Percentiles rank a stretch among this genome's conserved stretches.
Conservation (phyloP, 306 rosid species). For the Cicer cuneatum region DNA sequence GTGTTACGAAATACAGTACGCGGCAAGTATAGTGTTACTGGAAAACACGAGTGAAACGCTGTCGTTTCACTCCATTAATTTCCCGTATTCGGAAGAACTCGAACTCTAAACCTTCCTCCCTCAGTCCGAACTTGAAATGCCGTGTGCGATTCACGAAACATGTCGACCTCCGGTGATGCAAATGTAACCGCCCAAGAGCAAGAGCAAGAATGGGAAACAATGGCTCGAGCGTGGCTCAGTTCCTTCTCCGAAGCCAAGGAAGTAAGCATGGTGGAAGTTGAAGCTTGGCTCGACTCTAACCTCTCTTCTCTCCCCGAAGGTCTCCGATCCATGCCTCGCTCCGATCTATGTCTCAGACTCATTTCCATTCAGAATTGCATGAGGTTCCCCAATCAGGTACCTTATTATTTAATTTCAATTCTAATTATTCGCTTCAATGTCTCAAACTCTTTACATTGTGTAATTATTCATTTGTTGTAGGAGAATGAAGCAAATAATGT, state of each 20-base stretch:
- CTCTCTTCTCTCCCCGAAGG: slow-evolving; percentile 71
- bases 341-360: slow-evolving; percentile 78
- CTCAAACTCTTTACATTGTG: not conserved
- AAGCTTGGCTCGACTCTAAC: slow-evolving; percentile 90
- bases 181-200: slow-evolving; percentile 17
- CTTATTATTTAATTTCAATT: not conserved
- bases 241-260: slow-evolving; percentile 85
- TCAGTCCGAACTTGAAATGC: not conserved
- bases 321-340: slow-evolving; percentile 84
- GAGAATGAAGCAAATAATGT: slow-evolving; percentile 61
- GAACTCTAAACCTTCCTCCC: slow-evolving; percentile 24
- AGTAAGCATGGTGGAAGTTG: slow-evolving; percentile 79
- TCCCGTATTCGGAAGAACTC: not conserved
- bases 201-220: slow-evolving; percentile 83
- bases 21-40: not conserved
- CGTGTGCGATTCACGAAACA: slow-evolving; percentile 28
- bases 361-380: slow-evolving; percentile 83
- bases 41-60: slow-evolving; percentile 11
- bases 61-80: slow-evolving; percentile 23
- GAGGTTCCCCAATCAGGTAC: slow-evolving; percentile 58
- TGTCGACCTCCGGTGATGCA: slow-evolving; percentile 58
- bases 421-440: not conserved
- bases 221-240: slow-evolving; percentile 95
- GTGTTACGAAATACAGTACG: no score
- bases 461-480: slow-evolving; percentile 50